Percentiles rank a stretch among this genome's conserved stretches.
Conservation (phyloP, 2,329 filamentous ascomycete genomes). For the Leptographium wingfieldii region DNA sequence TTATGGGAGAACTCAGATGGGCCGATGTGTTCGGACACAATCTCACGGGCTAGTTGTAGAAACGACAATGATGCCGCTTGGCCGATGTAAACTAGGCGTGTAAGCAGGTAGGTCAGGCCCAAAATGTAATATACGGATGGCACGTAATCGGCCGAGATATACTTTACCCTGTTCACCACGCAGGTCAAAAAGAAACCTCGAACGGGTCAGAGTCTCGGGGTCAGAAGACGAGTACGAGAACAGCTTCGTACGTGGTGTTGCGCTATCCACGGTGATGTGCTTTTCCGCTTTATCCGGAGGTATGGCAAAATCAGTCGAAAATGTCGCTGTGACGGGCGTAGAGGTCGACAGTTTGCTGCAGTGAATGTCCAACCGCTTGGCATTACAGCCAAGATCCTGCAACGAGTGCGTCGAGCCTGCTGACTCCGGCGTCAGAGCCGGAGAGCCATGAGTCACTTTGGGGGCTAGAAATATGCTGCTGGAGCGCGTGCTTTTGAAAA, state of each 20-base stretch:
- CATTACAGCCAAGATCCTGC: too few species aligned
- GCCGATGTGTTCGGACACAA: slow-evolving; percentile 6
- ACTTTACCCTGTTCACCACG: slow-evolving; percentile 2
- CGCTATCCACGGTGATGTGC: neutral
- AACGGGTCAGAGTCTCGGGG: slow-evolving; percentile 1
- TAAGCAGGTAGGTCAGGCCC: neutral
- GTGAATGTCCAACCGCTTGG: too few species aligned
- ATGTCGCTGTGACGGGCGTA: neutral
- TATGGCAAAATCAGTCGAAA: neutral
- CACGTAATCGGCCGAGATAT: neutral
- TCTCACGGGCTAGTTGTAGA: slow-evolving; percentile 7
- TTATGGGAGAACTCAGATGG: slow-evolving; percentile 10
- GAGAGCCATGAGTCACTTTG: neutral
- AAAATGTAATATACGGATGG: too few species aligned
- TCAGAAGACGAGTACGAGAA: neutral
- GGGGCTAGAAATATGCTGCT: too few species aligned
- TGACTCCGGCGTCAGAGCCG: neutral
- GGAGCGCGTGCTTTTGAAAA: too few species aligned
- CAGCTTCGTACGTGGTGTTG: too few species aligned
- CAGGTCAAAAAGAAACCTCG: slow-evolving; percentile 2
- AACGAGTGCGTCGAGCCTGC: neutral
- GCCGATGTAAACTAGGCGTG: slow-evolving; percentile 6
- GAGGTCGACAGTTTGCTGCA: neutral
- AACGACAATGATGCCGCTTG: slow-evolving; percentile 11
- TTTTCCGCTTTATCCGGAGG: too few species aligned